phyloP scores from a whole-genome alignment of 176 grass and related monocot genomes.

The Alloteropsis semialata region DNA sequence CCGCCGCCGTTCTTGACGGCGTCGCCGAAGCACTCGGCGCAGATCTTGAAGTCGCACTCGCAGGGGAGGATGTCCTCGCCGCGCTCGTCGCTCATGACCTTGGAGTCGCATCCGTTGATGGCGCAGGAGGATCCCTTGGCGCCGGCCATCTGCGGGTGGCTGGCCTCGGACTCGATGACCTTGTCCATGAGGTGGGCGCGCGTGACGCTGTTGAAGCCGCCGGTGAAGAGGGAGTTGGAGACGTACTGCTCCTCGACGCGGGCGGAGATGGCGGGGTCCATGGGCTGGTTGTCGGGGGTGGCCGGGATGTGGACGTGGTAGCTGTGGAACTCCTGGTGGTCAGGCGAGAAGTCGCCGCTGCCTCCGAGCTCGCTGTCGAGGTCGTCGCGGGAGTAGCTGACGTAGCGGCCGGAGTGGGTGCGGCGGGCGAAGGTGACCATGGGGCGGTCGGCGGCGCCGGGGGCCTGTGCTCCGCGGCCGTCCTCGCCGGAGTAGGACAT shows the following conservation, averaged over 20 bases:
- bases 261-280: slow-evolving; percentile 85
- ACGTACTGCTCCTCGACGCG: slow-evolving; percentile 94
- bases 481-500: slow-evolving; percentile 47
- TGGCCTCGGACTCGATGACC: slow-evolving; percentile 72
- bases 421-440: slow-evolving; percentile 79
- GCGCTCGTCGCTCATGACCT: slow-evolving; percentile 95
- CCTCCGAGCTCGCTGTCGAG: slow-evolving; percentile 60
- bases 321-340: slow-evolving; percentile 56
- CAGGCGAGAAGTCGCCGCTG: slow-evolving; percentile 46
- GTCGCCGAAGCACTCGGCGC: slow-evolving; percentile 79
- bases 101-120: slow-evolving; percentile 71
- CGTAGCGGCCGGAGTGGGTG: slow-evolving; percentile 71
- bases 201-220: slow-evolving; percentile 88
- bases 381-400: slow-evolving; percentile 81
- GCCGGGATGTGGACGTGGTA: slow-evolving; percentile 86
- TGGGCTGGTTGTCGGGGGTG: slow-evolving; percentile 89
- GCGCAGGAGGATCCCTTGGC: slow-evolving; percentile 82
- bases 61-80: slow-evolving; percentile 83
- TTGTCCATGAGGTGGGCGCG: slow-evolving; percentile 98
- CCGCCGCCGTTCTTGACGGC: slow-evolving; percentile 75
- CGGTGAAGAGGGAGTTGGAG: slow-evolving; percentile 93
- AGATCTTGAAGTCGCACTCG: slow-evolving; percentile 97
- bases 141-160: slow-evolving; percentile 88
- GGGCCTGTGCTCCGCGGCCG: not conserved
- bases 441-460: slow-evolving; percentile 26